Conservation (phyloP, 2,329 filamentous ascomycete genomes). For the Talaromyces sp. region DNA sequence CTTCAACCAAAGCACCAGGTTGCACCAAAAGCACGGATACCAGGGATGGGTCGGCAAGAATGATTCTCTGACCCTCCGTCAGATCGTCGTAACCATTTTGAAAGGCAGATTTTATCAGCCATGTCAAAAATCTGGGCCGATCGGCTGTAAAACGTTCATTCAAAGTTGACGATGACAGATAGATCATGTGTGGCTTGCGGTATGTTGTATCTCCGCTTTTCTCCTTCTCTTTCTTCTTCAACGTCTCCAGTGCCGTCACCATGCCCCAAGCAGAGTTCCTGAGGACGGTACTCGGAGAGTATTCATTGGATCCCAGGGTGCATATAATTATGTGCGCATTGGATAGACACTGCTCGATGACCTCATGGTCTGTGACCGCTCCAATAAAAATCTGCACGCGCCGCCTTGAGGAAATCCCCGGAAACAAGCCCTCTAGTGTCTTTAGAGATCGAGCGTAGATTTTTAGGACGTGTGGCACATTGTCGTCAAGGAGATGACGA, state of each 20-base stretch:
- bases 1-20: background rate
- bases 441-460: background rate
- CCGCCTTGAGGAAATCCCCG: background rate
- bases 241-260: background rate
- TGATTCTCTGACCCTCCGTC: background rate
- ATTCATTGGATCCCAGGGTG: background rate
- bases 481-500: background rate
- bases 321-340: background rate
- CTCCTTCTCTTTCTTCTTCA: background rate
- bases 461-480: background rate
- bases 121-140: background rate
- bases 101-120: background rate
- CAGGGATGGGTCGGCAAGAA: background rate
- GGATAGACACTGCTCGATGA: background rate
- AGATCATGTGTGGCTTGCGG: background rate
- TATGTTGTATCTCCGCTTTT: background rate
- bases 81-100: background rate
- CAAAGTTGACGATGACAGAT: background rate
- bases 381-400: background rate
- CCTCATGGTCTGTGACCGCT: background rate
- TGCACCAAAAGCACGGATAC: background rate
- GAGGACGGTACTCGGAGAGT: background rate
- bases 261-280: background rate
- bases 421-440: background rate
- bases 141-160: background rate